Evolutionary conservation across 2,329 filamentous ascomycete species (phyloP).

Genomic region (Stenocarpella maydis): DNA sequence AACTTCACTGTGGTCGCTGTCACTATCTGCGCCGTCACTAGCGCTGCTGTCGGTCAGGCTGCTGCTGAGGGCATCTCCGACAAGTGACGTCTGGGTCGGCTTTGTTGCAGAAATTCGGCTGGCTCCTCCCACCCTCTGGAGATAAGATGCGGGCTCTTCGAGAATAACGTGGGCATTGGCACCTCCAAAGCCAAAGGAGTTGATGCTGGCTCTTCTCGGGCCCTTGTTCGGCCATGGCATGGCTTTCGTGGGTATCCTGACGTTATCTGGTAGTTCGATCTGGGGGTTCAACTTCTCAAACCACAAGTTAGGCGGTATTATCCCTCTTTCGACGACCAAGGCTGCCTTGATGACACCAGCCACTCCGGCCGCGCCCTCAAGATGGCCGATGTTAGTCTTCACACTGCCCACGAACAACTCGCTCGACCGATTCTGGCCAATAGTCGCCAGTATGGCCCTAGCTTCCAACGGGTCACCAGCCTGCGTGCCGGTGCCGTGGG

Average conservation of each 20-base stretch:
- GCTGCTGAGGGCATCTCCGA: too few relatives aligned
- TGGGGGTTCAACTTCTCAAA: conserved; percentile 37
- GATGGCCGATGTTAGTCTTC: conserved; percentile 42
- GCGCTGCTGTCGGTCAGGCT: too few relatives aligned
- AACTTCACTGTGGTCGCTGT: too few relatives aligned
- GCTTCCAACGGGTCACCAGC: conserved; percentile 19
- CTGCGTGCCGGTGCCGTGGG: conserved; percentile 34
- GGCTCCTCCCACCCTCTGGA: too few relatives aligned
- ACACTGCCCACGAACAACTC: conserved; percentile 15
- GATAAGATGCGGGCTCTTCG: too few relatives aligned
- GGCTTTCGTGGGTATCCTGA: not conserved
- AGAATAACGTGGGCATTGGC: not conserved
- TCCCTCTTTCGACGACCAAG: not conserved
- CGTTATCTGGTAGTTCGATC: conserved; percentile 1
- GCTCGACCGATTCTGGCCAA: conserved; percentile 32
- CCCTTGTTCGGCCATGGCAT: not conserved
- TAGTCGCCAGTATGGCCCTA: conserved; percentile 5
- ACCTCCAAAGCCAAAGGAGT: conserved; percentile 18
- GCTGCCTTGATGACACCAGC: conserved; percentile 20
- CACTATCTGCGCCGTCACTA: too few relatives aligned
- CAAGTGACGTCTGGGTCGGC: too few relatives aligned
- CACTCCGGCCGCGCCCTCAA: conserved; percentile 18
- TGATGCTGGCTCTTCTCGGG: not conserved
- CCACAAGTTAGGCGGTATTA: conserved; percentile 40
- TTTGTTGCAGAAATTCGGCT: too few relatives aligned